Evolutionary conservation across 1,284 basidiomycete genomes (phyloP), one percentile per base, ranked within the genome.

Genomic region (Coniophora puteana): DNA sequence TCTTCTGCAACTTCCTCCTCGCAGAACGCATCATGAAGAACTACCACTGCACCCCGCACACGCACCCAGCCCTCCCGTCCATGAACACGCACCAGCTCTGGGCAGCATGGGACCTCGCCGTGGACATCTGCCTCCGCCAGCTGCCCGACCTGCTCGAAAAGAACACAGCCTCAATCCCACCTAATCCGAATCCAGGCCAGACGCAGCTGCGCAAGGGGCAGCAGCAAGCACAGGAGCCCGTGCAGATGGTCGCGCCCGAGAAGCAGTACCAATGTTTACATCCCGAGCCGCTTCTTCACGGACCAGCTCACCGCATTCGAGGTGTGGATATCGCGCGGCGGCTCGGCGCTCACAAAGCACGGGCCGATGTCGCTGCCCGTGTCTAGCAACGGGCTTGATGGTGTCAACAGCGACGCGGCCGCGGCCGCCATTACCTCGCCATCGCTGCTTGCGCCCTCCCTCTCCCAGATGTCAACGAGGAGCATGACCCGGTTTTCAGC

Each of bases 21-120:
- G 95, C 96, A 1, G 94, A 99, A 65, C 80, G 95, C 16, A 93
- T 99, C 58, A 98, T 99, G 95, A 92, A 94, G 57, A 90, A 93
- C 53, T 97, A 98, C 62, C 88, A 95, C 55, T 99, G 96, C 66
- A 97, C 93, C 8, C 95, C 95, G 0, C 89, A 96, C 55, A 96
- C 93, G 0, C 86, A 87, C 50, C 96, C 95, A 14, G 78, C 88
- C 14, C 80, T 99, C 8, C 93, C 95, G 3, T 75, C 93, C 4
- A 97, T 95, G 14, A 94, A 97, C 59, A 95, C 93, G 11, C 95
- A 99, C 59, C 84, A 89, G 1, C 72, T 99, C 11, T 99, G 95
- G 95, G 85, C 89, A 39, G 90, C 91, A 4, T 99, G 96, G 95
- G 96, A 99, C 66, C 78, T 97, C 4, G 95, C 95, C 0, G 89